Conservation (phyloP, 139 green algal species). For the Ettlia oleoabundans region DNA sequence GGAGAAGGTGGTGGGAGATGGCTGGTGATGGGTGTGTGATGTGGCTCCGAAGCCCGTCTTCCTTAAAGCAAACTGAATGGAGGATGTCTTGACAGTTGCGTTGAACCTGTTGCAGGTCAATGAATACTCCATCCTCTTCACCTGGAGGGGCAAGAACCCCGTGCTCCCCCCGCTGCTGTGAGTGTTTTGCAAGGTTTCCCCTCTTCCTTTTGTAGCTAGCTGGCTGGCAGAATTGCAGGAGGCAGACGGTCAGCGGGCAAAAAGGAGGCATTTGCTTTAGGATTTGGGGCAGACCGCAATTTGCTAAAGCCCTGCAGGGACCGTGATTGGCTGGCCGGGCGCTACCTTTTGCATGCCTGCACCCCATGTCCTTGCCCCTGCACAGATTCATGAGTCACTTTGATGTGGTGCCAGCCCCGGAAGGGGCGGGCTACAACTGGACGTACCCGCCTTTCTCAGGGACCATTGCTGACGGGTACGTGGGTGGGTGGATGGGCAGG, state of each 20-base stretch:
- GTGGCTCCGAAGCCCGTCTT: too few species aligned
- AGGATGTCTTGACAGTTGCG: too few species aligned
- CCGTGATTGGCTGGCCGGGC: too few species aligned
- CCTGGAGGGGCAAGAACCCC: slow-evolving; percentile 63
- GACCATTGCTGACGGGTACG: slow-evolving; percentile 59
- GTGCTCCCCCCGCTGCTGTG: slow-evolving; percentile 58
- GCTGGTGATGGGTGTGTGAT: too few species aligned
- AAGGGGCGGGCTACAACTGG: slow-evolving; percentile 49
- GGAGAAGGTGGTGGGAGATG: too few species aligned
- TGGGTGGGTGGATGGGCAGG: not conserved
- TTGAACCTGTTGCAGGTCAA: too few species aligned
- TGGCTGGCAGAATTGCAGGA: too few species aligned
- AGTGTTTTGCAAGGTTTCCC: not conserved
- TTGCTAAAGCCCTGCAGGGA: too few species aligned
- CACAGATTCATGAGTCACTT: slow-evolving; percentile 62
- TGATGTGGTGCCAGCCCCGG: slow-evolving; percentile 76
- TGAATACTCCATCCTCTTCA: slow-evolving; percentile 63
- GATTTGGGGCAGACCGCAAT: not conserved
- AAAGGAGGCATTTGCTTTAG: too few species aligned
- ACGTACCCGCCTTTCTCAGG: slow-evolving; percentile 71
- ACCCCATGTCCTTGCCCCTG: not conserved
- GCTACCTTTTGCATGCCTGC: not conserved
- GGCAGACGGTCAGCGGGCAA: too few species aligned
- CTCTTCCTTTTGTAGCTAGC: too few species aligned
- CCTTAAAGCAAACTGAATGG: too few species aligned